Conservation (phyloP, 192 early-diverging fungal genomes). For the Rhizophagus clarus region DNA sequence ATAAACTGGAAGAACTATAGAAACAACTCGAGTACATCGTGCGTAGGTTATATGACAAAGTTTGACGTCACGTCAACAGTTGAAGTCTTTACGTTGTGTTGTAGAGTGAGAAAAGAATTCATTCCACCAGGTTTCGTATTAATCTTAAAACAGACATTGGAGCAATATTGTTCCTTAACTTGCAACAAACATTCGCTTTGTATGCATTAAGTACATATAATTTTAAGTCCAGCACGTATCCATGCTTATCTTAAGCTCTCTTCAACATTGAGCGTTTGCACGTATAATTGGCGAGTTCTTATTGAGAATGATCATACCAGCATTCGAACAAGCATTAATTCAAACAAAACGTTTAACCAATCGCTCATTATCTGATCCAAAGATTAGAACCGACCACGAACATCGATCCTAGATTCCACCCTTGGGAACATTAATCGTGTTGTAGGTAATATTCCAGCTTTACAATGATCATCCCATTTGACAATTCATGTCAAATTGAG, state of each 20-base stretch:
- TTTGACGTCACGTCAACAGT: constrained; percentile 88
- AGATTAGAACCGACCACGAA: constrained; percentile 82
- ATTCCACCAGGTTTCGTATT: constrained; percentile 74
- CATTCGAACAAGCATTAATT: constrained; percentile 69
- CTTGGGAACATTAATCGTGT: too few relatives aligned
- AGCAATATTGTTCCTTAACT: constrained; percentile 89
- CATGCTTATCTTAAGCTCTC: constrained; percentile 70
- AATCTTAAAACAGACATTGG: constrained; percentile 93
- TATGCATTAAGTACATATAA: constrained; percentile 67
- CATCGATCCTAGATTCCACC: too few relatives aligned
- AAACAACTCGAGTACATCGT: constrained; percentile 80
- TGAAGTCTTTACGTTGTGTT: constrained; percentile 57
- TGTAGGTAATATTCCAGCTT: too few relatives aligned
- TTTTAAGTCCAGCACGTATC: constrained; percentile 55
- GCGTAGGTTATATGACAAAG: constrained; percentile 82
- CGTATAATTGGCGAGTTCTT: constrained; percentile 48
- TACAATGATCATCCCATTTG: constrained; percentile 56
- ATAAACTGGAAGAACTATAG: constrained; percentile 10
- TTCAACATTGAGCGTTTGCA: constrained; percentile 67
- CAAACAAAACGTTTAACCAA: constrained; percentile 67
- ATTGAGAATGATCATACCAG: constrained; percentile 61
- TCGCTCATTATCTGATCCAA: constrained; percentile 54
- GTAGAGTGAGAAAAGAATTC: constrained; percentile 66
- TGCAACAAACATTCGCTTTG: constrained; percentile 62
- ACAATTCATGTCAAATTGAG: constrained; percentile 77